Conservation (phyloP, 306 rosid species). For the Cucumis sativus region Cucumber_9930_V3 NC_026657.2:35201001-35201500, state of each 20-base stretch:
- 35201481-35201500: background rate
- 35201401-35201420: background rate
- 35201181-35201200: background rate
- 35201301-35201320: background rate
- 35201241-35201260: background rate
- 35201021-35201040: slow-evolving; percentile 71
- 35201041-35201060: slow-evolving; percentile 27
- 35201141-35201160: background rate
- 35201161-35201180: background rate
- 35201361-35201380: background rate
- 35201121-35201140: background rate
- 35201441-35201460: background rate
- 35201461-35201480: background rate
- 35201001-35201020: slow-evolving; percentile 81
- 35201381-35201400: background rate
- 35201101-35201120: background rate
- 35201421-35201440: background rate
- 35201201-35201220: background rate
- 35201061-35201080: background rate
- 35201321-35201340: background rate
- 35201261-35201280: background rate
- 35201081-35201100: background rate
- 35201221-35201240: background rate
- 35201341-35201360: background rate
- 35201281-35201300: background rate